phyloP scores from a whole-genome alignment of 2,329 filamentous ascomycete species.

The Monosporascus sp. region DNA sequence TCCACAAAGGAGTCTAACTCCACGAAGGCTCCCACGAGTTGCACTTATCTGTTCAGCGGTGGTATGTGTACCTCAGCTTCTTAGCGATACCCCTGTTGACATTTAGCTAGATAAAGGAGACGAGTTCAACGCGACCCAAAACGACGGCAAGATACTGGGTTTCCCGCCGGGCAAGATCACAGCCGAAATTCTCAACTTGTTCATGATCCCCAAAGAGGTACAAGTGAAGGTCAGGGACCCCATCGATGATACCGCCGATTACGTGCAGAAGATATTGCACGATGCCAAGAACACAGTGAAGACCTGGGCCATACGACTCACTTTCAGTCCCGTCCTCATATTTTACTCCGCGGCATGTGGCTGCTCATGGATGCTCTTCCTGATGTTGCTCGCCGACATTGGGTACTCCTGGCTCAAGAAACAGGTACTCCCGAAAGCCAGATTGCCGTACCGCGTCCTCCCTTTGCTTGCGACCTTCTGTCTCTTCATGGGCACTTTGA shows the following conservation, averaged over 20 bases:
- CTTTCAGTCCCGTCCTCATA: background rate
- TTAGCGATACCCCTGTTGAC: background rate
- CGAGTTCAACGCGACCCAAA: background rate
- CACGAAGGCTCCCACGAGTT: background rate
- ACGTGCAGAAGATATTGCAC: background rate
- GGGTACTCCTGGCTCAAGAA: background rate
- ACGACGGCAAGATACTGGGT: background rate
- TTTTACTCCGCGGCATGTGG: background rate
- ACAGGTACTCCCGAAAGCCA: background rate
- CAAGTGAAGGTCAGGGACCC: constrained; percentile 1
- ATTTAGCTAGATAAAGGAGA: background rate
- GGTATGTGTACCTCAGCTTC: background rate
- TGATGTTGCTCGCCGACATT: background rate
- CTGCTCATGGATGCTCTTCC: background rate
- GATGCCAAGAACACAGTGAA: background rate
- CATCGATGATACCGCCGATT: background rate
- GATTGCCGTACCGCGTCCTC: background rate
- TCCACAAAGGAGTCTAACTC: background rate
- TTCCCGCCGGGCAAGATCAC: constrained; percentile 1
- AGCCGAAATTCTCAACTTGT: background rate
- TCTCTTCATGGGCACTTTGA: background rate
- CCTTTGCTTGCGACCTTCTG: background rate
- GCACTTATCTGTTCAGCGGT: background rate
- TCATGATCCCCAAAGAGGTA: constrained; percentile 1
- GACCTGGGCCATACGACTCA: background rate